Conservation (phyloP, 2,329 filamentous ascomycete species). For the Epichloe elymi region DNA sequence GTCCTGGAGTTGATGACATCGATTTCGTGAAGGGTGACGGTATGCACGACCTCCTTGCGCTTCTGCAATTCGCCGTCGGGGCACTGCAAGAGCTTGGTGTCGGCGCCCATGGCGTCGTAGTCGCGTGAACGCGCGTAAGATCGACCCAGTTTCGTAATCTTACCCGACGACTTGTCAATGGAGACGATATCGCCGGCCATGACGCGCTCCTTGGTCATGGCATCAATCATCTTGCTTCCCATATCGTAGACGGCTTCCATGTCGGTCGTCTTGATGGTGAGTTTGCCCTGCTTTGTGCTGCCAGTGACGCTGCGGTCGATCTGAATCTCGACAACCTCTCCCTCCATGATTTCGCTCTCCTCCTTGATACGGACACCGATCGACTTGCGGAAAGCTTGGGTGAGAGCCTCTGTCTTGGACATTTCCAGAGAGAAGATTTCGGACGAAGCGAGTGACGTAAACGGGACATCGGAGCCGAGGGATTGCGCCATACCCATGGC, state of each 20-base stretch:
- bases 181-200: constrained; percentile 98
- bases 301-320: constrained; percentile 95
- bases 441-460: constrained; percentile 88
- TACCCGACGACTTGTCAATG: constrained; percentile 95
- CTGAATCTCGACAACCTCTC: constrained; percentile 96
- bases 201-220: constrained; percentile 98
- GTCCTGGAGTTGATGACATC: constrained; percentile 98
- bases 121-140: constrained; percentile 91
- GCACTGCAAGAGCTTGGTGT: constrained; percentile 96
- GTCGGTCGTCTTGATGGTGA: constrained; percentile 98
- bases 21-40: constrained; percentile 93
- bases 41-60: constrained; percentile 93
- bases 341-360: constrained; percentile 98
- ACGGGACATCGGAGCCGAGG: constrained; percentile 84
- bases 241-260: constrained; percentile 99
- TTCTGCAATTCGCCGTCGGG: constrained; percentile 96
- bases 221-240: constrained; percentile 99
- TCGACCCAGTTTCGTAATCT: constrained; percentile 92
- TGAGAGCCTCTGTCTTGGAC: constrained; percentile 97
- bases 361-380: constrained; percentile 98
- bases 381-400: constrained; percentile 96
- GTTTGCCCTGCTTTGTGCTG: constrained; percentile 93
- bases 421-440: constrained; percentile 99
- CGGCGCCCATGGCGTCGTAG: constrained; percentile 97
- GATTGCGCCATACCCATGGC: constrained; percentile 99